Base-by-base conservation (phyloP, 116 monocot species). In the Zostera marina region DNA sequence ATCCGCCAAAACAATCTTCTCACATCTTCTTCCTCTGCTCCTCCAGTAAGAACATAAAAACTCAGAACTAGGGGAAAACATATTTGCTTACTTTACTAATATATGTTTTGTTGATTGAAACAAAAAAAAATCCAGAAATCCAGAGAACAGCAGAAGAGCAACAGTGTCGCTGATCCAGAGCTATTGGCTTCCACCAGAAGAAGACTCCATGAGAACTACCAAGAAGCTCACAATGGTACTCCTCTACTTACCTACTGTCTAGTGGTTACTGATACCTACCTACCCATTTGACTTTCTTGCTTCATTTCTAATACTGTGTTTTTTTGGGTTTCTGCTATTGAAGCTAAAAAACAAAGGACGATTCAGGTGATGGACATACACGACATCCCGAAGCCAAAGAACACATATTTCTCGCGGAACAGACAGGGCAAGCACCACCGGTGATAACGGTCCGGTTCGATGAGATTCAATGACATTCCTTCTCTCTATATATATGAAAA, bases 321-420 rank as follows among this genome's bases (percentile, higher is more conserved):
- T 23, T 19, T 20, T 53, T 53, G 9, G 13, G 16, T 53, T 55
- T 55, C 32, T 9, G n/a, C 21, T 14, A 3, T 20, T 24, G 48
- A 48, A 75, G 75, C 69, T 9, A 75, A 75, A 41, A 70, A 70
- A 66, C 75, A 75, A 44, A 24, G 75, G 40, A 75, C 75, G 14
- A 70, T 75, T 5, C 75, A 75, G 53, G 75, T 70, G 60, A 62
- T 75, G 70, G 75, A 66, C 16, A 70, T 75, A 24, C 53, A 65
- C 26, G 75, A 75, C 12, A 65, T 75, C 23, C 75, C 75, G 38
- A 70, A 49, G 52, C 54, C 60, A 42, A 75, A 70, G 52, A 61
- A 66, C 54, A 24, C 70, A 17, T 70, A 60, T 54, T 42, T 73
- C 45, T 22, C 73, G 13, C 47, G 66, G 9, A 67, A 62, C 55